Evolutionary conservation across 208 protist species (phyloP), one percentile per base, ranked within the genome.

Genomic region (Leptomonas seymouri): DNA sequence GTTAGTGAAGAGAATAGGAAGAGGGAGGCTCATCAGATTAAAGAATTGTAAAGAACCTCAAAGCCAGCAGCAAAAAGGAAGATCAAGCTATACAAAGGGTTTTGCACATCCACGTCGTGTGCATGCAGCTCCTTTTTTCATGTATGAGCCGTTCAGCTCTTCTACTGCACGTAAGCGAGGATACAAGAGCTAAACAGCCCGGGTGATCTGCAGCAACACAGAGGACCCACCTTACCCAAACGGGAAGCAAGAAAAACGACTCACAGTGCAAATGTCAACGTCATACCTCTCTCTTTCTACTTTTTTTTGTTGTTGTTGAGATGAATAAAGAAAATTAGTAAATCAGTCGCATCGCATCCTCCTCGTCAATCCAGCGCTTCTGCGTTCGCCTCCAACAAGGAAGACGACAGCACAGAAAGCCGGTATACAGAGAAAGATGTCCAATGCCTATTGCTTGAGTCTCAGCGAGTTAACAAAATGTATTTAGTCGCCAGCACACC

Each of bases 281-380:
- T 9, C 21, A 31, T 6, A 28, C 25, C 20, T 42, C 28, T 27
- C 27, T 59, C 21, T 45, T 45, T 57, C 27, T 1, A 1, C 25
- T 59, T 59, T 45, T 59, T 41, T 27, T 54, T 49, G n/a, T n/a
- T n/a, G n/a, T n/a, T 67, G 41, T n/a, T 65, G 39, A 61, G 64
- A 42, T 41, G 60, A 59, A 71, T 74, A 39, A 31, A 53, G 23
- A 74, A 68, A 76, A 28, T 18, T 34, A 63, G 14, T 60, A 30
- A 60, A 46, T 9, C 39, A 46, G 21, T 46, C 39, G 42, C 30
- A 42, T 58, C 30, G 18, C 31, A 12, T 34, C 59, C 21, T 54
- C 48, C 27, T 3, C 42, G 7, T 46, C 27, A 57, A 48, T n/a
- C 36, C 28, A 46, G 34, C 11, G 36, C 16, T 11, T 27, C 11